phyloP scores from a whole-genome alignment of 768 basidiomycete genomes.

The Mrakia gelida region DNA sequence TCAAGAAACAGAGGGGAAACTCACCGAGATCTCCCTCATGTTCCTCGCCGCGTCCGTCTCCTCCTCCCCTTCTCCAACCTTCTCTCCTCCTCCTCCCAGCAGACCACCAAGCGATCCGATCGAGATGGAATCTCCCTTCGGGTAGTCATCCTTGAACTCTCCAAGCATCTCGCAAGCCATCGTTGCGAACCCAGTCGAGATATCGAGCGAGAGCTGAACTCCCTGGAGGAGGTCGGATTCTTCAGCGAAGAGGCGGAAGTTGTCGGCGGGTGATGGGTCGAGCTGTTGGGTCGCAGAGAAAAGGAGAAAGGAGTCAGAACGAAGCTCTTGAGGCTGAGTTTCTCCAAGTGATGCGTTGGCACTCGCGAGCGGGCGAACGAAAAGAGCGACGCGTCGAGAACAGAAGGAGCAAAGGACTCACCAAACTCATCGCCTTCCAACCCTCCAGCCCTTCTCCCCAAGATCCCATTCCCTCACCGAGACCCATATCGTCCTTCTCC shows the following conservation, averaged over 20 bases:
- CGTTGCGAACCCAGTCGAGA: slow-evolving; percentile 56
- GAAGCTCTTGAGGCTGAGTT: too few relatives aligned
- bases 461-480: slow-evolving; percentile 39
- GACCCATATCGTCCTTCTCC: slow-evolving; percentile 50
- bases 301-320: neutral
- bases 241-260: slow-evolving; percentile 62
- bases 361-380: too few relatives aligned
- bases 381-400: slow-evolving; percentile 49
- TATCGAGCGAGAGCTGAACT: slow-evolving; percentile 63
- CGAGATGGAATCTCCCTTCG: slow-evolving; percentile 46
- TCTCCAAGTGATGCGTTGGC: too few relatives aligned
- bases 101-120: slow-evolving; percentile 14
- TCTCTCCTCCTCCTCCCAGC: slow-evolving; percentile 3
- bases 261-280: neutral
- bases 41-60: slow-evolving; percentile 2
- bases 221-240: slow-evolving; percentile 76
- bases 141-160: slow-evolving; percentile 59
- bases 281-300: neutral
- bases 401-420: neutral
- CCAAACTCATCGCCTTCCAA: slow-evolving; percentile 14
- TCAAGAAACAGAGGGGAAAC: neutral
- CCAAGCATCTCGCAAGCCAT: slow-evolving; percentile 60
- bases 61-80: neutral
- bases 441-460: slow-evolving; percentile 25
- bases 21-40: slow-evolving; percentile 19